These are phyloP conservation scores for Monascus purpureus DNA, from an alignment of 495 filamentous ascomycete genomes.

Conservation along the genomic window DNA sequence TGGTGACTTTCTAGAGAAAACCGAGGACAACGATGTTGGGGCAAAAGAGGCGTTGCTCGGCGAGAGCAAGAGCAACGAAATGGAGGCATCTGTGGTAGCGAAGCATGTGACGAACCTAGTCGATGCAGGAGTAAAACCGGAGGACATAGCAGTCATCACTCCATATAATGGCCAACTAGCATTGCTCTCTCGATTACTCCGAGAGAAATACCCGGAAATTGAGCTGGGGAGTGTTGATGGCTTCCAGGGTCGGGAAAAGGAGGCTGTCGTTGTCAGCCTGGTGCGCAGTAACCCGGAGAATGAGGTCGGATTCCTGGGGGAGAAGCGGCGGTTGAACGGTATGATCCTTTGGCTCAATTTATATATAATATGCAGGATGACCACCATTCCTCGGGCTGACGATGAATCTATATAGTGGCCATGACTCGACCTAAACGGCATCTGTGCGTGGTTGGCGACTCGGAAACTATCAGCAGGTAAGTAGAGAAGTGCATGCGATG, in stretches of 20 bases:
- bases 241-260: conserved; percentile 95
- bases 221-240: conserved; percentile 93
- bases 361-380: too few relatives aligned
- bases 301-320: conserved; percentile 89
- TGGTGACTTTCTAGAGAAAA: conserved; percentile 64
- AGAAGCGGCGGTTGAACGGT: conserved; percentile 88
- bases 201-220: conserved; percentile 66
- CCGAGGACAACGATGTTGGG: conserved; percentile 34
- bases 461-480: conserved; percentile 76
- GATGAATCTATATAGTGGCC: conserved; percentile 61
- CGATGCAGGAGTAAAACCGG: conserved; percentile 59
- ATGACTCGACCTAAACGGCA: conserved; percentile 91
- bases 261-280: conserved; percentile 80
- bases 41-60: conserved; percentile 45
- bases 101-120: conserved; percentile 61
- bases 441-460: conserved; percentile 82
- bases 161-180: conserved; percentile 93
- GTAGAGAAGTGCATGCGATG: conserved; percentile 13
- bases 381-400: too few relatives aligned
- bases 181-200: conserved; percentile 57
- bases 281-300: conserved; percentile 77
- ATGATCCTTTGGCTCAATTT: conserved; percentile 5
- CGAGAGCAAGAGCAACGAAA: conserved; percentile 88
- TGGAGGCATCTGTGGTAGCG: conserved; percentile 71
- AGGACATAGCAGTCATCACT: conserved; percentile 86